Base-by-base conservation (phyloP, 441 rosid genomes). In the Croton laevigatus region DNA sequence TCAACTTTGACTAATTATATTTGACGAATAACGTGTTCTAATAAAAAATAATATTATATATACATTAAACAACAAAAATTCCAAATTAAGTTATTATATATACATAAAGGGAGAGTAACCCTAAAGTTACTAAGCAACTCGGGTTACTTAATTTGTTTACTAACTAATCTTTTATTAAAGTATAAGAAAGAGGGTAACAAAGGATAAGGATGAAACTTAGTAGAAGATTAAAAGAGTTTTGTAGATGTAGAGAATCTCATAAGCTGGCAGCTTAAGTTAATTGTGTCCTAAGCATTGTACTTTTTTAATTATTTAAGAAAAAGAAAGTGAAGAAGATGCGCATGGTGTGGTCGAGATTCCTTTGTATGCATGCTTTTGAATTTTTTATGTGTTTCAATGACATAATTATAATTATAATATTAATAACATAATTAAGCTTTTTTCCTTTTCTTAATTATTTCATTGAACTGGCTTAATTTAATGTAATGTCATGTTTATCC, bases 151-250 rank as follows among this genome's bases (percentile, higher is more conserved):
- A 46, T 53, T 67, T n/a, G 6, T 70, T 57, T 10, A 59, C 60
- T 73, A 71, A 59, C 59, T 78, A 73, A 80, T 70, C 69, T 55
- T 8, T n/a, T 73, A 81, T 74, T 67, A 74, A 52, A 65, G 62
- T 52, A 70, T 23, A 66, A 32, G 51, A 57, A 52, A 32, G 44
- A 19, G 58, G 61, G 73, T 76, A 78, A 80, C 73, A 67, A 71
- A 62, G 83, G 88, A 85, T 85, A 81, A 82, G 85, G 88, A 85
- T 85, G 85, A 76, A 75, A 73, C 52, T 23, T 51, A 16, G 5
- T 1, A 72, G 54, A 34, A n/a, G 59, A 67, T 46, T 5, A 53
- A 19, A 51, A 32, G 36, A 42, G 17, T 49, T 42, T 13, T 52
- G 19, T 45, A 61, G 48, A 38, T 64, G 54, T 71, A 74, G 48